Conservation (phyloP, 345 rosid species). For the Hevea brasiliensis region DNA sequence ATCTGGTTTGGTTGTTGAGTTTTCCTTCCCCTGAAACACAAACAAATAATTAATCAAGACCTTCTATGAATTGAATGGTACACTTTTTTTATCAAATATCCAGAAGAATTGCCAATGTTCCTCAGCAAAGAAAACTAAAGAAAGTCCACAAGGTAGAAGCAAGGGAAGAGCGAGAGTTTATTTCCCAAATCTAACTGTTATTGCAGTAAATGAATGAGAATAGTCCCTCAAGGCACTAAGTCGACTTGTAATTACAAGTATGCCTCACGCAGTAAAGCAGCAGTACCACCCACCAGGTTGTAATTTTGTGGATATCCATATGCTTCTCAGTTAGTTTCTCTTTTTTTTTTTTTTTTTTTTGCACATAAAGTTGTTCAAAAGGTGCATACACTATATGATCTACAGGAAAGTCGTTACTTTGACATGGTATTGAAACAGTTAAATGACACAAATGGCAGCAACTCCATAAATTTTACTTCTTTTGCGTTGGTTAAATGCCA, state of each 20-base stretch:
- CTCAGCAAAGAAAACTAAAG: not conserved
- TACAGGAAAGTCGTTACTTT: not conserved
- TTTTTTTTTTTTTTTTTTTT: too few relatives aligned
- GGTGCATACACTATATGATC: not conserved
- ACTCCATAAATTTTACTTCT: not conserved
- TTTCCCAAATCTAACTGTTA: not conserved
- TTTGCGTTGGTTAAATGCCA: not conserved
- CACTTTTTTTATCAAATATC: not conserved
- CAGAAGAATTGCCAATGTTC: not conserved
- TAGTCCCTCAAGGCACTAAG: not conserved
- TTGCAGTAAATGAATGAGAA: not conserved
- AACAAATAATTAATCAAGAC: not conserved
- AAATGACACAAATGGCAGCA: not conserved
- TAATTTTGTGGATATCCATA: not conserved
- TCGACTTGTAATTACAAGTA: not conserved
- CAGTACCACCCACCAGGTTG: not conserved
- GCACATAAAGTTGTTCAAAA: not conserved
- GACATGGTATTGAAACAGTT: not conserved
- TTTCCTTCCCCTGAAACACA: slow-evolving; percentile 49
- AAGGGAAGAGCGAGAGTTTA: not conserved
- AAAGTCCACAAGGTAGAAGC: not conserved
- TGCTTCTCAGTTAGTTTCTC: not conserved
- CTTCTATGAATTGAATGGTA: slow-evolving; percentile 1
- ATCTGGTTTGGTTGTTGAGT: slow-evolving; percentile 32
- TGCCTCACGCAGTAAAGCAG: not conserved